Evolutionary conservation across 2,329 filamentous ascomycete genomes (phyloP), one percentile per base, ranked within the genome.

Genomic region (Helicocarpus griseus): DNA sequence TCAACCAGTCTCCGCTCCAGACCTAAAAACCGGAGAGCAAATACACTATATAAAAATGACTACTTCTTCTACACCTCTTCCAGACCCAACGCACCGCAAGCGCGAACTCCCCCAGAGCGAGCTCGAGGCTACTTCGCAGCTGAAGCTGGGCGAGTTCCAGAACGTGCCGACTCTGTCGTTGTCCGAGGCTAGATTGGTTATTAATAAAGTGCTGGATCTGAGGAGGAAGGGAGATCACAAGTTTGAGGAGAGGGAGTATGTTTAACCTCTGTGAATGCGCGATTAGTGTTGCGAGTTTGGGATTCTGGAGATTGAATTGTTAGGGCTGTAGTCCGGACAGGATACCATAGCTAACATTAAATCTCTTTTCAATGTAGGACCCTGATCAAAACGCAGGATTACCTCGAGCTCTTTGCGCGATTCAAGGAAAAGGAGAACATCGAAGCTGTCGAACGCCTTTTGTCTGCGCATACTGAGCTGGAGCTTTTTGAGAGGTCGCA

Each of bases 341-440:
- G 14, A 14, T 35, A n/a, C 1, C 19, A 35, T 53, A 19, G 33
- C 43, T 51, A 41, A 53, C 22, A 21, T 26, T 33, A 33, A 48
- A 3, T 29, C 29, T 13, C 8, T 11, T 17, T 28, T 5, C 8
- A 14, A 22, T 24, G 17, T 51, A 71, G 67, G 48, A 89, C 90
- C 69, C 78, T 95, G 52, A 83, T 81, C 56, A 90, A 95, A 69
- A 96, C 91, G 24, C 79, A 89, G 58, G 88, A 90, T 65, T 97
- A 98, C 71, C 82, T 97, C 50, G 89, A 95, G 62, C 83, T 89
- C 56, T 98, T 98, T 71, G 86, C 90, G 17, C 87, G 93, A 33
- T 97, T 97, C 79, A 95, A 95, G 73, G 84, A 90, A 63, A 89
- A 91, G 68, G 88, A 95, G 69, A 93, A 93, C 59, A 87, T 95